These are phyloP conservation scores for Podospora tetraspora DNA, from an alignment of 495 filamentous ascomycete species.

Conservation along the genomic window DNA sequence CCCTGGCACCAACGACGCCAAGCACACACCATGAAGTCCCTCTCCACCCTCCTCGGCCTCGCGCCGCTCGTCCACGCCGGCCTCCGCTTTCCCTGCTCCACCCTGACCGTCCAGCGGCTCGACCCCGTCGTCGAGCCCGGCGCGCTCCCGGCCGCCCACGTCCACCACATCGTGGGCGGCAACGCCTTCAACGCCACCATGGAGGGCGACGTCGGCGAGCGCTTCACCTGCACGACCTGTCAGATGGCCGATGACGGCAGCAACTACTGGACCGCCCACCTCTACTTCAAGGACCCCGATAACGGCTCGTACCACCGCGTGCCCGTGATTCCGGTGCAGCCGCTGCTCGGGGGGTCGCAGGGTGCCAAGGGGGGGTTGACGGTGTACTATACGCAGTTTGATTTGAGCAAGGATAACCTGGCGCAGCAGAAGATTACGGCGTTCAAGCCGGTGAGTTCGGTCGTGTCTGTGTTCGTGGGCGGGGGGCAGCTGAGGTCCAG, in stretches of 20 bases:
- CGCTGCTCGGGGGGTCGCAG: constrained; percentile 39
- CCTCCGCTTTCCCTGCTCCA: constrained; percentile 13
- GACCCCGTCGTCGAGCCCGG: constrained; percentile 42
- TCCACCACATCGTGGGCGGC: constrained; percentile 47
- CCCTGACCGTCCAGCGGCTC: constrained; percentile 30
- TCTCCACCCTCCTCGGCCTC: constrained; percentile 1
- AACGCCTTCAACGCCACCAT: constrained; percentile 48
- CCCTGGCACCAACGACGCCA: neutral
- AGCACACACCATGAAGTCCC: neutral
- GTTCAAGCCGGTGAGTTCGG: constrained; percentile 33
- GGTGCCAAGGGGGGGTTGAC: constrained; percentile 41
- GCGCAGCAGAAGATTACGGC: constrained; percentile 32
- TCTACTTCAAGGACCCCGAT: constrained; percentile 45
- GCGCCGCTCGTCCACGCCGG: constrained; percentile 6
- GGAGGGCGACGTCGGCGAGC: constrained; percentile 43
- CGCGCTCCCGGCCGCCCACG: constrained; percentile 36
- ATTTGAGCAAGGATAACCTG: constrained; percentile 28
- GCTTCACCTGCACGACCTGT: constrained; percentile 31
- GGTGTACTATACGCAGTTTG: constrained; percentile 42
- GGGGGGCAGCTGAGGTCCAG: too few relatives aligned
- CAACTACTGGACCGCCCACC: constrained; percentile 40
- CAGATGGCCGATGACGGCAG: constrained; percentile 25
- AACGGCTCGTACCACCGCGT: constrained; percentile 45
- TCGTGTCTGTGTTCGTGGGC: neutral
- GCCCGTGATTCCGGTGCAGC: constrained; percentile 33